Evolutionary conservation across 768 basidiomycete genomes (phyloP).

Genomic region (Auriscalpium vulgare): DNA sequence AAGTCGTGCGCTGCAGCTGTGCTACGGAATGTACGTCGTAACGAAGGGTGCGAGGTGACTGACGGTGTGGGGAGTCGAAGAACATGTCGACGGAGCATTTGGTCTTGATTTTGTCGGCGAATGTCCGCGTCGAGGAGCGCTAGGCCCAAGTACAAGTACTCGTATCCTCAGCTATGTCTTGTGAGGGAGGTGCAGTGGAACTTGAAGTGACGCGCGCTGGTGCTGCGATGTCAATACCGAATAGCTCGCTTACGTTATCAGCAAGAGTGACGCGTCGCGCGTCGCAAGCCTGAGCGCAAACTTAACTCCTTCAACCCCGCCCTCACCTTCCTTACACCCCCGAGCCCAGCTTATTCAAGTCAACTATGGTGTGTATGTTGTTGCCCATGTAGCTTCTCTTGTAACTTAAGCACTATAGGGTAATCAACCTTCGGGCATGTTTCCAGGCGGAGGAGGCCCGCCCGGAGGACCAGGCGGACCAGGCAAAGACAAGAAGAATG

Average conservation of each 20-base stretch:
- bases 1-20: constrained; percentile 33
- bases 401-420: constrained; percentile 37
- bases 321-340: neutral
- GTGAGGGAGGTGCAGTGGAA: no score
- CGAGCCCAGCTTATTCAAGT: neutral
- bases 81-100: no score
- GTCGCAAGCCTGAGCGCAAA: constrained; percentile 2
- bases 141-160: no score
- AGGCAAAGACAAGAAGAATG: constrained; percentile 20
- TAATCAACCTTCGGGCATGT: constrained; percentile 61
- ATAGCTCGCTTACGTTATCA: neutral
- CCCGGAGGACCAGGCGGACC: constrained; percentile 16
- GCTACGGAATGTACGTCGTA: constrained; percentile 2
- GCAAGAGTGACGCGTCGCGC: constrained; percentile 28
- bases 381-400: constrained; percentile 4
- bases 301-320: constrained; percentile 6
- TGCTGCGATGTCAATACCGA: no score
- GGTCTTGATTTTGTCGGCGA: no score
- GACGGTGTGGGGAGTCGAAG: neutral
- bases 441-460: constrained; percentile 20
- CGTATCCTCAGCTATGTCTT: no score
- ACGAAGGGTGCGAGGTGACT: neutral
- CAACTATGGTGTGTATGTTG: constrained; percentile 2
- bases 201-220: no score
- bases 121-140: no score